Base-by-base conservation (phyloP, 345 rosid species). In the Melastoma malabathricum region DNA sequence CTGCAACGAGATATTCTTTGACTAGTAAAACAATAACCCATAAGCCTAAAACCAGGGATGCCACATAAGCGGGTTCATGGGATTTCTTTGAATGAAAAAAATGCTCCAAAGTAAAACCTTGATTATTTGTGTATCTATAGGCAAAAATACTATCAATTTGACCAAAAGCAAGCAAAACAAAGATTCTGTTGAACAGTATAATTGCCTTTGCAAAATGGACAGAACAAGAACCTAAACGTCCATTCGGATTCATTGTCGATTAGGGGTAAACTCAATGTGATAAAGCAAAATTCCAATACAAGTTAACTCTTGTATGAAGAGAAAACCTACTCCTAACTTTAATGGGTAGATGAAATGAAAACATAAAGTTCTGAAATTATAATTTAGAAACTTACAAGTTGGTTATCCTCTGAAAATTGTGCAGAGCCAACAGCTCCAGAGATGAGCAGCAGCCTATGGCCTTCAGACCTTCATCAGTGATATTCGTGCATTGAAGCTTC, bases 401-500 rank as follows among this genome's bases (percentile, higher is more conserved):
- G 19, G 92, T 84, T 53, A 80, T 80, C 56, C 61, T 75, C 78
- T 78, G 94, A 63, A 86, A 83, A 64, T 94, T 71, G 75, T 70
- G 57, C 47, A 90, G 66, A 66, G 92, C 79, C 76, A 86, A 64
- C 63, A 70, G 47, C 79, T 90, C 98, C 71, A 90, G 51, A 15
- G 81, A 82, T 41, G 63, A 66, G 64, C 86, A 82, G 61, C 43
- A 58, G 46, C 96, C 96, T 44, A 78, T 52, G 12, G 67, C 52
- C 38, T 66, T 62, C 23, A 66, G 60, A 54, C 59, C 53, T 67
- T 84, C 86, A 1, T 86, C 96, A 13, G 96, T 80, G 55, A 81
- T 79, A 68, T 74, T 74, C 53, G 71, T 62, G 56, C 94, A 86
- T 25, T 83, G 94, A 50, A 90, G 81, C 75, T 81, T 90, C 75